phyloP scores from a whole-genome alignment of 257 asterid genomes.

The Marsdenia floribunda region DNA sequence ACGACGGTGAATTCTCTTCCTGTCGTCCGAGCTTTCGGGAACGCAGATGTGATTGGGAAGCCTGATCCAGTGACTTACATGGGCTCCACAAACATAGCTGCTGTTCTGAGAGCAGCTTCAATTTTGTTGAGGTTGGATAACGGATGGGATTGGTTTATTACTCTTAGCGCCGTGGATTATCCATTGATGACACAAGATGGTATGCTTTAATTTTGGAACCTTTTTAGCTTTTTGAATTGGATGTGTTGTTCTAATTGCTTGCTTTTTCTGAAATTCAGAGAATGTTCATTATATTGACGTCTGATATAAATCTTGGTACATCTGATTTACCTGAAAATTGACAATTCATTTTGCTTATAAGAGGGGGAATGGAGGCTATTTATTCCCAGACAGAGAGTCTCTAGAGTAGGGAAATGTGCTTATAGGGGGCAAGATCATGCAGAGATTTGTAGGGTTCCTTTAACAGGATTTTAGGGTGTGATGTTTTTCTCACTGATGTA shows the following conservation, averaged over 20 bases:
- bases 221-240: slow-evolving; percentile 9
- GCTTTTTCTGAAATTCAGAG: not conserved
- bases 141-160: slow-evolving; percentile 96
- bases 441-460: not conserved
- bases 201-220: slow-evolving; percentile 30
- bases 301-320: not conserved
- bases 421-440: not conserved
- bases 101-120: slow-evolving; percentile 75
- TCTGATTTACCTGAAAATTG: not conserved
- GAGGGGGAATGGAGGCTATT: not conserved
- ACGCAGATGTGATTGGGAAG: slow-evolving; percentile 93
- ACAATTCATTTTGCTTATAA: not conserved
- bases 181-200: slow-evolving; percentile 95
- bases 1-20: slow-evolving; percentile 68
- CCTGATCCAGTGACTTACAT: slow-evolving; percentile 92
- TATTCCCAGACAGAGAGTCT: not conserved
- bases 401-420: not conserved
- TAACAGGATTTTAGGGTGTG: not conserved
- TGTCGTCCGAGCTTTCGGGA: slow-evolving; percentile 71
- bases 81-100: slow-evolving; percentile 87
- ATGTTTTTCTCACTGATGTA: not conserved
- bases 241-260: slow-evolving; percentile 7
- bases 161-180: slow-evolving; percentile 84
- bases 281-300: not conserved
- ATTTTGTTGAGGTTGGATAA: slow-evolving; percentile 72